Evolutionary conservation across 805 yeast genomes (phyloP).

Genomic region (Lipomyces kockii): DNA sequence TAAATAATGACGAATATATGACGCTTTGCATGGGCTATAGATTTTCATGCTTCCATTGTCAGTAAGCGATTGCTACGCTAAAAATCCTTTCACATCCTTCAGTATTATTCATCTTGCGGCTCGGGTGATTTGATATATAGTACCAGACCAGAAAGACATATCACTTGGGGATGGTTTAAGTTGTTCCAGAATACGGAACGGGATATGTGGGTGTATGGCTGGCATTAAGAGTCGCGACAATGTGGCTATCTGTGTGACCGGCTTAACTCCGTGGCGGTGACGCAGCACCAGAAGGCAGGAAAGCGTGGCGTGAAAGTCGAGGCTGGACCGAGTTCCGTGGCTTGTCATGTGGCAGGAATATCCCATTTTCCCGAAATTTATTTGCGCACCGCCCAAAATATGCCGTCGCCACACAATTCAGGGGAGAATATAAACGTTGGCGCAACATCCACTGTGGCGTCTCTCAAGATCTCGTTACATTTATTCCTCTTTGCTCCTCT

Average conservation of each 20-base stretch:
- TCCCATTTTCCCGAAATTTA: not conserved
- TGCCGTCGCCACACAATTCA: not conserved
- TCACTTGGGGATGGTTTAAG: no score
- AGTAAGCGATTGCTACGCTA: no score
- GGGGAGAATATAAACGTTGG: conserved; percentile 4
- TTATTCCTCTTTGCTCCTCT: not conserved
- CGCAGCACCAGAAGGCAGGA: no score
- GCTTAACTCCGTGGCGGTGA: conserved; percentile 14
- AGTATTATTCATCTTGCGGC: no score
- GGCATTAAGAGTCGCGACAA: no score
- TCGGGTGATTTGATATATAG: no score
- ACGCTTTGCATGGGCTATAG: not conserved
- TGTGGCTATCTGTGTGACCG: not conserved
- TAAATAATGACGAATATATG: not conserved
- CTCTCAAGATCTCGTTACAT: not conserved
- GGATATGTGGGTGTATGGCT: no score
- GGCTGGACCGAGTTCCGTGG: not conserved
- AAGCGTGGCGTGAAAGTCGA: not conserved
- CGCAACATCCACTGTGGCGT: not conserved
- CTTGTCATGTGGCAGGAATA: not conserved
- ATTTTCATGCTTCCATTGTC: no score
- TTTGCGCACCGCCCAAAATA: not conserved
- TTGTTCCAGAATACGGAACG: no score
- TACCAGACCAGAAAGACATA: no score
- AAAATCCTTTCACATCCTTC: no score